Conservation (phyloP, 805 yeast genomes). For the Candida insectalens region DNA sequence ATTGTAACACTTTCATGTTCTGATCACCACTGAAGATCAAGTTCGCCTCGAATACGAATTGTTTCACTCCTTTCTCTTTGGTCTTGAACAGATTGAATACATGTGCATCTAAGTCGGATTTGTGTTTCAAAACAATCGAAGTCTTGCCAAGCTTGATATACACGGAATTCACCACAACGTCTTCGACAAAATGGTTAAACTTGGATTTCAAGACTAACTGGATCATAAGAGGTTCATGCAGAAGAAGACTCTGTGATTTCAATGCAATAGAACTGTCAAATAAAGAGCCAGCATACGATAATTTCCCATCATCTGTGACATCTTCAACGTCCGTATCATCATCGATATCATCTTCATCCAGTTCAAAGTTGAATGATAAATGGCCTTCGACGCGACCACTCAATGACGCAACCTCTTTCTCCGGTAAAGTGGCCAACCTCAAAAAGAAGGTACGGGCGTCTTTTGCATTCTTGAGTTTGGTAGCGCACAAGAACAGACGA, state of each 20-base stretch:
- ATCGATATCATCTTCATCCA: background rate
- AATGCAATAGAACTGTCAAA: conserved; percentile 13
- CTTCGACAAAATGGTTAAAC: conserved; percentile 14
- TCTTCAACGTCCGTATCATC: conserved; percentile 3
- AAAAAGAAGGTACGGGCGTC: conserved; percentile 25
- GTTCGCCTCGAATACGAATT: conserved; percentile 7
- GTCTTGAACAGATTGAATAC: conserved; percentile 4
- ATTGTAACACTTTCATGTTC: conserved; percentile 10
- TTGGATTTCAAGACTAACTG: conserved; percentile 24
- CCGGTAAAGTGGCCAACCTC: conserved; percentile 21
- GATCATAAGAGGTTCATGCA: conserved; percentile 15
- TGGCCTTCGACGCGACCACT: too few species aligned
- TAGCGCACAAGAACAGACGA: conserved; percentile 30
- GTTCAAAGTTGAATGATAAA: conserved; percentile 2
- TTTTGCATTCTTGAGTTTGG: conserved; percentile 20
- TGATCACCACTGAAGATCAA: conserved; percentile 9
- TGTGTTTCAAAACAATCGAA: conserved; percentile 8
- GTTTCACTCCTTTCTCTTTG: background rate
- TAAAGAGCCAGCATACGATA: conserved; percentile 11
- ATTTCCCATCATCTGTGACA: conserved; percentile 2
- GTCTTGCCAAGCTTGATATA: conserved; percentile 13
- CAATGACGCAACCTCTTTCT: background rate
- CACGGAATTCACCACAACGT: conserved; percentile 11
- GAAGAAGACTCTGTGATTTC: conserved; percentile 7
- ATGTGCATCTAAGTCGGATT: background rate